Conservation (phyloP, 2,329 filamentous ascomycete genomes). For the Ophiobolus disseminans region DNA sequence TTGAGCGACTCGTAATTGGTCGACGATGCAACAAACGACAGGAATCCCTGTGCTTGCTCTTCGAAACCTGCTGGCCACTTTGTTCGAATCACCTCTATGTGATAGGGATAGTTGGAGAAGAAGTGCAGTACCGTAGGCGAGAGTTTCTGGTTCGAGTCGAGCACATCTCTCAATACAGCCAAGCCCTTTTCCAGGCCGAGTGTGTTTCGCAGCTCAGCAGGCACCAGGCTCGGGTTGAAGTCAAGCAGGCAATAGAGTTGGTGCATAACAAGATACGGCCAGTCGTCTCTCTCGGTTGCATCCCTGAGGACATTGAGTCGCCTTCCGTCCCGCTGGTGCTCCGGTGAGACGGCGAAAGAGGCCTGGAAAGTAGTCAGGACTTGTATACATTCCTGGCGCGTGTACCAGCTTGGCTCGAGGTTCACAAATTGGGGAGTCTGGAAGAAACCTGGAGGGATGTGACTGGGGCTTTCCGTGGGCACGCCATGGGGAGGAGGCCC, state of each 20-base stretch:
- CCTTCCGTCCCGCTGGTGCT: slow-evolving; percentile 8
- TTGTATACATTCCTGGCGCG: background rate
- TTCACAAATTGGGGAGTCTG: background rate
- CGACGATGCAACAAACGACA: slow-evolving; percentile 53
- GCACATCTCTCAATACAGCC: slow-evolving; percentile 50
- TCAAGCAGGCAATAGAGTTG: slow-evolving; percentile 37
- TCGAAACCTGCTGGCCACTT: slow-evolving; percentile 34
- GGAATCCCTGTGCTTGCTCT: slow-evolving; percentile 42
- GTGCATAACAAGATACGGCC: slow-evolving; percentile 39
- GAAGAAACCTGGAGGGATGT: background rate
- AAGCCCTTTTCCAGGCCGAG: slow-evolving; percentile 38
- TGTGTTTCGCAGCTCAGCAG: slow-evolving; percentile 48
- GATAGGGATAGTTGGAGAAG: slow-evolving; percentile 58
- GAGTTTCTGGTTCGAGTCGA: slow-evolving; percentile 57
- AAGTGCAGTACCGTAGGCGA: slow-evolving; percentile 51
- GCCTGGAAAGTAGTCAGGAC: slow-evolving; percentile 13
- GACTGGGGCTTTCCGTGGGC: background rate
- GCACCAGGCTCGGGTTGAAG: slow-evolving; percentile 46
- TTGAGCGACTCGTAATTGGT: slow-evolving; percentile 15
- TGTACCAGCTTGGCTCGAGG: background rate
- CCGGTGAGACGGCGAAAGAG: background rate
- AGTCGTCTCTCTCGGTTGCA: slow-evolving; percentile 38
- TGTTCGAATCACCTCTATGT: slow-evolving; percentile 34
- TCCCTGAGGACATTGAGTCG: slow-evolving; percentile 43
- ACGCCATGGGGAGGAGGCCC: background rate